phyloP scores from a whole-genome alignment of 2,329 filamentous ascomycete species.

The Biscogniauxia mediterranea region DNA sequence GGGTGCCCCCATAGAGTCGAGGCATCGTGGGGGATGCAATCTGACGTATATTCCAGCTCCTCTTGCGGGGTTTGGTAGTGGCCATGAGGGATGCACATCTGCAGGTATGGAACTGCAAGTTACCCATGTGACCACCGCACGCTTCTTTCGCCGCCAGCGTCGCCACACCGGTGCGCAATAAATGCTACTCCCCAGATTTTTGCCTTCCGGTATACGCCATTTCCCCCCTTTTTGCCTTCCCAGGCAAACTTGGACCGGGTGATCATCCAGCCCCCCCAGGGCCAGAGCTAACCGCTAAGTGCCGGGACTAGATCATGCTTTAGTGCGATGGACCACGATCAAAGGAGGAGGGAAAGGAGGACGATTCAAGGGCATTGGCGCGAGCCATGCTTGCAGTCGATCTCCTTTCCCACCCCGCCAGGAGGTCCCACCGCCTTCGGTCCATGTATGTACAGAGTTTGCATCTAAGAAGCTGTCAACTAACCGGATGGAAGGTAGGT shows the following conservation, averaged over 20 bases:
- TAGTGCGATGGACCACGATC: neutral
- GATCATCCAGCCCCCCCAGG: neutral
- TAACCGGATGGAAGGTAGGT: neutral
- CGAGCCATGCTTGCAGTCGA: constrained; percentile 10
- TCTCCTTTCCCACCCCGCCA: neutral
- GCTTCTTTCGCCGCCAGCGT: constrained; percentile 12
- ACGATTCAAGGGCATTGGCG: constrained; percentile 15
- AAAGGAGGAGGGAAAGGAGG: constrained; percentile 6
- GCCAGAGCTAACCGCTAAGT: constrained; percentile 9
- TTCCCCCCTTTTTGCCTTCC: neutral
- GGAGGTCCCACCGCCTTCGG: neutral
- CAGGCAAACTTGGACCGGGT: neutral
- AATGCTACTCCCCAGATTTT: constrained; percentile 14
- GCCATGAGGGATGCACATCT: constrained; percentile 2
- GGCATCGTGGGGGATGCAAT: constrained; percentile 9
- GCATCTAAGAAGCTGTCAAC: neutral
- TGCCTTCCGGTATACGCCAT: neutral
- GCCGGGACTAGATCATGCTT: constrained; percentile 10
- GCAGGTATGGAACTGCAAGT: constrained; percentile 9
- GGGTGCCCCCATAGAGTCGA: neutral
- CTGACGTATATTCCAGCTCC: constrained; percentile 13
- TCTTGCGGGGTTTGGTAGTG: constrained; percentile 13
- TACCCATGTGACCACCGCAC: constrained; percentile 20
- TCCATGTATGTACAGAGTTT: neutral
- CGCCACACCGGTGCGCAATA: constrained; percentile 16